These are phyloP conservation scores for Fusarium sp. DNA, from an alignment of 2,329 filamentous ascomycete genomes.

Conservation along the genomic window DNA sequence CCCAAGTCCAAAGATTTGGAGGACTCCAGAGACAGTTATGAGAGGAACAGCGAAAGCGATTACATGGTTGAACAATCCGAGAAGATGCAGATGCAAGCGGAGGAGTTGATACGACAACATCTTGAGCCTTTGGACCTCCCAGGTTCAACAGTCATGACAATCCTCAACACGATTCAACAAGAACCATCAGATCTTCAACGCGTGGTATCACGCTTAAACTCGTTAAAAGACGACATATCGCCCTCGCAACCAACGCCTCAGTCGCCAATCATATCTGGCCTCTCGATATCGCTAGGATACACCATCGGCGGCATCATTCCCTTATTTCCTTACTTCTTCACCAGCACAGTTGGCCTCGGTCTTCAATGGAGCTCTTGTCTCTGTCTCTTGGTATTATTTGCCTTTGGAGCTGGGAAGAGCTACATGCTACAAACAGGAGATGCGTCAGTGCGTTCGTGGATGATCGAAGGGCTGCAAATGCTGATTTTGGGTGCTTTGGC, in stretches of 20 bases:
- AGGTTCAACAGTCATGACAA: constrained; percentile 19
- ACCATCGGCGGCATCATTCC: constrained; percentile 70
- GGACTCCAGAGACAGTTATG: constrained; percentile 29
- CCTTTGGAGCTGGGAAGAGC: constrained; percentile 66
- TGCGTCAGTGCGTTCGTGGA: constrained; percentile 22
- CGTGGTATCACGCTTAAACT: constrained; percentile 32
- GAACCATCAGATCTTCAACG: constrained; percentile 46
- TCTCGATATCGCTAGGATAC: constrained; percentile 70
- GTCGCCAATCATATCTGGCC: constrained; percentile 58
- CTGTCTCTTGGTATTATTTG: constrained; percentile 63
- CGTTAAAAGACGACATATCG: constrained; percentile 16
- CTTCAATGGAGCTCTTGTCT: constrained; percentile 64
- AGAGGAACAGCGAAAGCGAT: constrained; percentile 23
- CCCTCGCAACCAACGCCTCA: not conserved
- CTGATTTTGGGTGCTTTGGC: constrained; percentile 47
- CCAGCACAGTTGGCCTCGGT: constrained; percentile 48
- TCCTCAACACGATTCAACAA: constrained; percentile 39
- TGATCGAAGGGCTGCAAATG: constrained; percentile 48
- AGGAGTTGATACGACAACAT: constrained; percentile 45
- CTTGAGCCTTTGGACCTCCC: constrained; percentile 47
- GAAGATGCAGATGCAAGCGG: constrained; percentile 4
- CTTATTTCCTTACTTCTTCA: constrained; percentile 69
- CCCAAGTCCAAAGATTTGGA: constrained; percentile 26
- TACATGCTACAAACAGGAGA: constrained; percentile 46
- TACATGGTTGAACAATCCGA: not conserved